A percentile compares a stretch with the other conserved stretches of the same genome.
Evolutionary conservation across 495 filamentous ascomycete species (phyloP).

Genomic region (Penicillium goetzii): DNA sequence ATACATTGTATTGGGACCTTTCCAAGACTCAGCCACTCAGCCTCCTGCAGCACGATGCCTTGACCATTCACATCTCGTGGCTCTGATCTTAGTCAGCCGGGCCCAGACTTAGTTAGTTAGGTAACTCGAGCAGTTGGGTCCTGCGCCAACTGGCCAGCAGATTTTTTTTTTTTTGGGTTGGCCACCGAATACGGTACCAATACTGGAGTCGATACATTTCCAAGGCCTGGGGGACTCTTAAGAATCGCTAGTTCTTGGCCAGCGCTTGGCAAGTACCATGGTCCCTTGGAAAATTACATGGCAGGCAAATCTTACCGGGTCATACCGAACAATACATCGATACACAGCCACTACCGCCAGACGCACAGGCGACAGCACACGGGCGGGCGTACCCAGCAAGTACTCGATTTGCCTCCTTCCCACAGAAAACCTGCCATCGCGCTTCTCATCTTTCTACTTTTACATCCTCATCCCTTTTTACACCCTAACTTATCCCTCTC

Average conservation of each 20-base stretch:
- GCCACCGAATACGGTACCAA: slow-evolving; percentile 6
- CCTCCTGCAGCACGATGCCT: slow-evolving; percentile 2
- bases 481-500: slow-evolving; percentile 28
- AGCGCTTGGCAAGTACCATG: slow-evolving; percentile 4
- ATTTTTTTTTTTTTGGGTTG: background rate
- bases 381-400: slow-evolving; percentile 16
- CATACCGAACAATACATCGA: background rate
- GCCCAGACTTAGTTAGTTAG: too few relatives aligned
- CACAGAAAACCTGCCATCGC: slow-evolving; percentile 31
- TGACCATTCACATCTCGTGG: slow-evolving; percentile 8
- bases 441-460: slow-evolving; percentile 32
- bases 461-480: slow-evolving; percentile 47
- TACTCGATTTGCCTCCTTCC: slow-evolving; percentile 39
- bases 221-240: background rate
- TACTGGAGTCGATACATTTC: background rate
- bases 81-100: slow-evolving; percentile 18
- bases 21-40: too few relatives aligned
- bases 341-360: background rate
- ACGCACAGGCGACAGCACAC: slow-evolving; percentile 5
- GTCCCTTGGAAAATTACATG: slow-evolving; percentile 2
- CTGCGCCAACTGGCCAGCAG: slow-evolving; percentile 13
- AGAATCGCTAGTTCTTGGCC: background rate
- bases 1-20: too few relatives aligned
- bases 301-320: background rate
- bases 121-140: too few relatives aligned